Percentiles rank a stretch among this genome's conserved stretches.
Conservation (phyloP, 1,139 yeast species). For the Hemisphaericaspora xylofermentans region DNA sequence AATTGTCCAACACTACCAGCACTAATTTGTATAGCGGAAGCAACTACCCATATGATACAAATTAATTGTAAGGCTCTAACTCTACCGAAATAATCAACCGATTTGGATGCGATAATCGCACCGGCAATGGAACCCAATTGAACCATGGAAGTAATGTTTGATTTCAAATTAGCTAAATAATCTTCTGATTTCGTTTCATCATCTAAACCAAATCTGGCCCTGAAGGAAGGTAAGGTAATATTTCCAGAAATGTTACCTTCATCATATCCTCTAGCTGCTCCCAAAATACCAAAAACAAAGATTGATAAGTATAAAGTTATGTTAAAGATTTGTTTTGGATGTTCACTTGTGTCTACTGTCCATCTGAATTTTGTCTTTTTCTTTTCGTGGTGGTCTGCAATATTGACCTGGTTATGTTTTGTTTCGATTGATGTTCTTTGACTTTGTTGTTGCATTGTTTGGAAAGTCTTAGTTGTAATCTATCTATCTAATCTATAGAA, state of each 20-base stretch:
- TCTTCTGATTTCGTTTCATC: conserved; percentile 36
- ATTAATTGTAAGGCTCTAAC: conserved; percentile 50
- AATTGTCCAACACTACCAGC: conserved; percentile 46
- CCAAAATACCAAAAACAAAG: conserved; percentile 55
- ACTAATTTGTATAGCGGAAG: conserved; percentile 50
- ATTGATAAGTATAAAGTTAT: conserved; percentile 46
- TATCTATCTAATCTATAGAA: background rate
- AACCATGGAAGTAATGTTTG: conserved; percentile 63
- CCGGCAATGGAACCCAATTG: conserved; percentile 63
- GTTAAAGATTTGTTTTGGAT: conserved; percentile 54
- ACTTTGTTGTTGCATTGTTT: background rate
- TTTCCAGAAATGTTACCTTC: conserved; percentile 42
- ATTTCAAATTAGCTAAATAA: conserved; percentile 46
- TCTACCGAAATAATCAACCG: conserved; percentile 57
- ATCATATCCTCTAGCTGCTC: conserved; percentile 62
- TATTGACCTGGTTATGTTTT: conserved; percentile 1
- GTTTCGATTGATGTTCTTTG: conserved; percentile 6
- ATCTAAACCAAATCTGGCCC: conserved; percentile 42
- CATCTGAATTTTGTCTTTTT: conserved; percentile 11
- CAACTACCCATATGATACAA: conserved; percentile 45
- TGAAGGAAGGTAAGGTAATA: conserved; percentile 31
- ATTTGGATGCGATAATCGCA: conserved; percentile 41
- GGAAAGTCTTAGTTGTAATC: too few relatives aligned
- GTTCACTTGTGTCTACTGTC: conserved; percentile 24
- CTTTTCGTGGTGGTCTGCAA: conserved; percentile 1